These are phyloP conservation scores for Exserohilum rostratum DNA, from an alignment of 2,329 filamentous ascomycete species.

Conservation along the genomic window DNA sequence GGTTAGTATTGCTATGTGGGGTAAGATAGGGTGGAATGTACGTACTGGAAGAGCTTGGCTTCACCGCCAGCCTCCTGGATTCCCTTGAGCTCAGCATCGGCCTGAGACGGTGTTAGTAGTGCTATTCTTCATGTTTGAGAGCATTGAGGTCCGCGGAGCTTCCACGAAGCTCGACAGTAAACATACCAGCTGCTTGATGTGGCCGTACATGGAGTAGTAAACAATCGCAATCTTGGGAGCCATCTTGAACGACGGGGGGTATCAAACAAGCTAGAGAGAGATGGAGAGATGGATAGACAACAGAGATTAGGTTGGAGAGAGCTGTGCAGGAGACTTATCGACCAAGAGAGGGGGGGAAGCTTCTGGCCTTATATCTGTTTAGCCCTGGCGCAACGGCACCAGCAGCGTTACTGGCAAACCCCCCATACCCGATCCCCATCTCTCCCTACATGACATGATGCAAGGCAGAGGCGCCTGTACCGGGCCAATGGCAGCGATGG, in stretches of 20 bases:
- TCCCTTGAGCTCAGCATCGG: constrained; percentile 88
- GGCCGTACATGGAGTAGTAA: constrained; percentile 58
- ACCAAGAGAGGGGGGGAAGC: background rate
- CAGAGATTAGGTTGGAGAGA: background rate
- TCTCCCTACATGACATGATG: constrained; percentile 5
- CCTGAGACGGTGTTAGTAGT: constrained; percentile 58
- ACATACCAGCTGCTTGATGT: constrained; percentile 43
- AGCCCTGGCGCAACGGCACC: background rate
- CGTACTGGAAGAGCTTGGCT: constrained; percentile 81
- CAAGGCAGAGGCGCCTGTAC: background rate
- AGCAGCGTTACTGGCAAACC: background rate
- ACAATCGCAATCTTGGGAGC: constrained; percentile 91
- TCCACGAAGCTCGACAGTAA: no score
- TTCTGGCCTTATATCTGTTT: constrained; percentile 1
- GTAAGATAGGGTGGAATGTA: constrained; percentile 4
- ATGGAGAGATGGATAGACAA: constrained; percentile 1
- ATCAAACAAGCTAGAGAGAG: constrained; percentile 14
- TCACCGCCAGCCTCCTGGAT: constrained; percentile 85
- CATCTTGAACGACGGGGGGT: constrained; percentile 59
- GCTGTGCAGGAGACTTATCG: background rate
- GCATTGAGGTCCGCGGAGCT: background rate
- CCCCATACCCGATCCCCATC: background rate
- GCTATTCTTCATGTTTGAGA: constrained; percentile 4
- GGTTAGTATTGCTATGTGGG: constrained; percentile 5
- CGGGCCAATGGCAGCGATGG: background rate